These are phyloP conservation scores for Lichtheimia ornata DNA, from an alignment of 371 early-diverging fungal genomes.

Conservation along the genomic window DNA sequence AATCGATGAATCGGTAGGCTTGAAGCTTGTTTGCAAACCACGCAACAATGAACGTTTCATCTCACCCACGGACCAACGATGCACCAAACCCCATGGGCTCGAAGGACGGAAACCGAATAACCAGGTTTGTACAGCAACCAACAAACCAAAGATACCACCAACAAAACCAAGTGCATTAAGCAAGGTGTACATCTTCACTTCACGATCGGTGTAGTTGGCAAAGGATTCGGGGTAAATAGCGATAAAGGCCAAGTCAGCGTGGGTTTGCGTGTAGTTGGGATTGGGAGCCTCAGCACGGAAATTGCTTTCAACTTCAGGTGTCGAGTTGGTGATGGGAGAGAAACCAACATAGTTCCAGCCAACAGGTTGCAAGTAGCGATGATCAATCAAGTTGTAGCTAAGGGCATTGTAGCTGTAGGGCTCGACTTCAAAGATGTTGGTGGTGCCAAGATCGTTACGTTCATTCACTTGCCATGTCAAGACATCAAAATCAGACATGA, in stretches of 20 bases:
- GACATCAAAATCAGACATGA: conserved; percentile 31
- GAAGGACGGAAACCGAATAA: conserved; percentile 51
- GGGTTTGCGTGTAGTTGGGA: conserved; percentile 33
- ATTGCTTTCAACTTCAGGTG: conserved; percentile 42
- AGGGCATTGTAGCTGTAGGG: conserved; percentile 47
- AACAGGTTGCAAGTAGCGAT: conserved; percentile 40
- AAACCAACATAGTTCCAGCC: conserved; percentile 60
- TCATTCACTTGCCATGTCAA: conserved; percentile 41
- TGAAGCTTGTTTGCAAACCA: conserved; percentile 44
- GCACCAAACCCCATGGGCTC: conserved; percentile 54
- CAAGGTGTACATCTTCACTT: conserved; percentile 51
- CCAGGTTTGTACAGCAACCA: conserved; percentile 47
- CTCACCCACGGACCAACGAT: conserved; percentile 52
- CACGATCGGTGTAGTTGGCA: conserved; percentile 32
- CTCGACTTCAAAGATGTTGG: conserved; percentile 36
- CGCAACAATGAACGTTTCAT: conserved; percentile 43
- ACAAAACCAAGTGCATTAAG: conserved; percentile 52
- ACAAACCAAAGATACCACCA: conserved; percentile 53
- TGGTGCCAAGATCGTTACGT: conserved; percentile 42
- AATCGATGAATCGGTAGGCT: conserved; percentile 41
- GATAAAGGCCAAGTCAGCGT: conserved; percentile 36
- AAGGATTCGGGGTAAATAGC: conserved; percentile 33
- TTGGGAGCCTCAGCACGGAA: conserved; percentile 48
- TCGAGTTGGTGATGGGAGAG: conserved; percentile 42
- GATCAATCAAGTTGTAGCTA: conserved; percentile 40